A percentile compares a stretch with the other conserved stretches of the same genome.
These are phyloP conservation scores for Thelonectria olida DNA, from an alignment of 2,329 filamentous ascomycete genomes.

Conservation along the genomic window DNA sequence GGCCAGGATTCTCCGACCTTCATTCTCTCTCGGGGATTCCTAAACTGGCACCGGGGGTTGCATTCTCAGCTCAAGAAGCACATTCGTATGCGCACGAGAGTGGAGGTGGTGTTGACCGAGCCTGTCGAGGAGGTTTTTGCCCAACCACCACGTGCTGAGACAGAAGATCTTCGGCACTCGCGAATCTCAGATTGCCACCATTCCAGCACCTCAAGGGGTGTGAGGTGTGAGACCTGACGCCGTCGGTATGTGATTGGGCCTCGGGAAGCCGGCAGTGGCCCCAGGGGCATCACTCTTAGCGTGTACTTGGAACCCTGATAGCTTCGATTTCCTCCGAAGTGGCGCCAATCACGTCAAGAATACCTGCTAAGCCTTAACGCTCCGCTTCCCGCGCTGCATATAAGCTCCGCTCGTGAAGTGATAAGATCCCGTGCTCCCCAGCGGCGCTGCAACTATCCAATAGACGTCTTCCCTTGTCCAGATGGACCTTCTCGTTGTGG, in stretches of 20 bases:
- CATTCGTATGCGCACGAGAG: not conserved
- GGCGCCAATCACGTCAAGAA: no score
- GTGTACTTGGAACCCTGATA: not conserved
- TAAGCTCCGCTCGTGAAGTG: not conserved
- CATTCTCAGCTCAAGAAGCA: not conserved
- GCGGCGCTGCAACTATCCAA: not conserved
- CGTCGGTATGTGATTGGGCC: not conserved
- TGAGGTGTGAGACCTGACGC: not conserved
- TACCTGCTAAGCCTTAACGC: not conserved
- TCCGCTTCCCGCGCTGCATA: no score
- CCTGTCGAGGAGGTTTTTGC: not conserved
- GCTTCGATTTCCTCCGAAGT: no score
- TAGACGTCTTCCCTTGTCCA: not conserved
- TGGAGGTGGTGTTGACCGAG: not conserved
- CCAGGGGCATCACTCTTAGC: not conserved
- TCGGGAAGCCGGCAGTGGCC: not conserved
- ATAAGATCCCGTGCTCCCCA: not conserved
- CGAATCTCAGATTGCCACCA: not conserved
- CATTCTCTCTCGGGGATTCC: not conserved
- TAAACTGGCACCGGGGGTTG: not conserved
- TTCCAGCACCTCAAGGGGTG: no score
- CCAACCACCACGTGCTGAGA: not conserved
- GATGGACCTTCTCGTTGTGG: not conserved
- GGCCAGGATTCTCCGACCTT: not conserved
- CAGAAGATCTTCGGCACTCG: conserved; percentile 1